Base-by-base conservation (phyloP, 768 basidiomycete genomes). In the Phlebiopsis flavidoalba region DNA sequence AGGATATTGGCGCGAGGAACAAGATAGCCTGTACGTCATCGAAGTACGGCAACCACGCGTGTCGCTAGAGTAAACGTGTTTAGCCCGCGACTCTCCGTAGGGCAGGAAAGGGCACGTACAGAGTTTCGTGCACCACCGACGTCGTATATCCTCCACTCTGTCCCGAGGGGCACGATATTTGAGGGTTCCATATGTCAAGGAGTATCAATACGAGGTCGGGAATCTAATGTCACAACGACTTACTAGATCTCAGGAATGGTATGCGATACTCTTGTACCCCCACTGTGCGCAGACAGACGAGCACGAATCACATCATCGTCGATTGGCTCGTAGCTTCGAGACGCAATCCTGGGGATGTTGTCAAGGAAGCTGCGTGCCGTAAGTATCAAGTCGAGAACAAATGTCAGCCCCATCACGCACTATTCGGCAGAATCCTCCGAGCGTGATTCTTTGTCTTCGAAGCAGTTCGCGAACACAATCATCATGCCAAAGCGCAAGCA, bases 1-100 rank as follows among this genome's bases (percentile, higher is more conserved):
- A 88, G 26, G 88, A 91, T 66, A 93, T 86, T 64, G 79, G 77
- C 71, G 87, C 88, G 40, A 93, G 83, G 75, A 93, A 93, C 66
- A 94, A 92, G 70, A 93, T 90, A 1, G 90, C 85, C 72, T 91
- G 84, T 57, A 88, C 82, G 70, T 91, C 88, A 64, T 92, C 89
- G 63, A 93, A 92, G 72, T 86, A 92, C 3, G 88, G 84, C 69
- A 84, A 85, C 91, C 91, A 93, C 0, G 84, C 86, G 19, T 80
- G 79, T 58, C 89, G 80, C 88, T 90, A 70, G 61, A 55, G 14
- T 37, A 19, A 33, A n/a, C n/a, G 8, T 43, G 22, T 17, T 2
- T 47, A 26, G 17, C 31, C 21, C n/a, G n/a, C n/a, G 31, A 53
- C 33, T 24, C 5, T 8, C 19, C 51, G 33, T 37, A 7, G 15